Base-by-base conservation (phyloP, 106 monocot species). In the Dioscorea dumetorum region DNA sequence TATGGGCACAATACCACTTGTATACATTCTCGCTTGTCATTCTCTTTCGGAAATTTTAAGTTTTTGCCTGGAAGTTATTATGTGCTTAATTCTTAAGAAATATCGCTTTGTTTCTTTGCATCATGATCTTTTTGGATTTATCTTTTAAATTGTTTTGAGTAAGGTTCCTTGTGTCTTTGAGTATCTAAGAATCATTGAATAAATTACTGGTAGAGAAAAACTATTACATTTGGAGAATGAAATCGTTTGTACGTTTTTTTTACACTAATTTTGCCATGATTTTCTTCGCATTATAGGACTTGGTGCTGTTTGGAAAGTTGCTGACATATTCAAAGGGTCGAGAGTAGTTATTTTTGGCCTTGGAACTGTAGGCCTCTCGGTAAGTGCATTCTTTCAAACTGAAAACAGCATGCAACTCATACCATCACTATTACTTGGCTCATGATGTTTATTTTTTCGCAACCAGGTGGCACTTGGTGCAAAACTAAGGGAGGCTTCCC, bases 261-360 rank as follows among this genome's bases (percentile, higher is more conserved):
- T 1, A 28, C 3, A 23, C 13, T 50, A 13, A 10, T 22, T 6
- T 50, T 18, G 15, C 50, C 5, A 0, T 8, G 6, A 68, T 52
- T 33, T 69, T 49, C 12, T 57, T 12, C 22, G 19, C 22, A 61
- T 13, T 48, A 31, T 70, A 95, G 95, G 95, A 17, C 76, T 91
- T 68, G 95, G 95, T 68, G 95, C 91, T n/a, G 91, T 77, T 70
- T 95, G 91, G 91, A 95, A 86, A 58, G 85, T 95, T 66, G 91
- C 95, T 50, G 73, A 91, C 32, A 72, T 95, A 73, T 81, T 90
- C 68, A 22, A 76, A 77, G 95, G 91, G 16, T 91, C 95, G 72
- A 86, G 65, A 69, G 82, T 91, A 61, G 95, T 83, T 70, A 91
- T 95, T 67, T 95, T 85, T 88, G 95, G 95, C 62, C 88, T 95